Evolutionary conservation across 768 basidiomycete genomes (phyloP), one percentile per base, ranked within the genome.

Genomic region (Panaeolus papilionaceus): DNA sequence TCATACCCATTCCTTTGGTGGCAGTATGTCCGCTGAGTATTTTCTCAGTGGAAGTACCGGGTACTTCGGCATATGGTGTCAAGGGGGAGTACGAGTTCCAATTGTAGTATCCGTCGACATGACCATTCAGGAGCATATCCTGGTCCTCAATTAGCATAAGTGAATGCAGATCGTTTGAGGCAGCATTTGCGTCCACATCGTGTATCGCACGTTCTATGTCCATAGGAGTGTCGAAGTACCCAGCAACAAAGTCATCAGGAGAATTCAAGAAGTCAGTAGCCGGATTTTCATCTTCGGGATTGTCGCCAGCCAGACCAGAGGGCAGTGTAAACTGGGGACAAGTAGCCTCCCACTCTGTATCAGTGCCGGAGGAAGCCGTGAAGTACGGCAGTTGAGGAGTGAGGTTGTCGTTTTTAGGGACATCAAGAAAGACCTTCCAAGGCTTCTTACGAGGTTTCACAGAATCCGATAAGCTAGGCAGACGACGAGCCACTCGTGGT

Each of bases 21-120:
- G 54, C 28, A 12, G 28, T 58, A 1, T 28, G 11, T 58, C 26
- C 54, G 28, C 54, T 58, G 54, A 37, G 54, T 1, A 16, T 18
- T 33, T 58, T 58, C 54, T 58, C 54, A 37, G 14, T 58, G 28
- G 54, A 58, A 33, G 54, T 33, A 16, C 54, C 28, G 28, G 54
- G 54, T 58, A 33, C 33, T 58, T 58, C 54, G 28, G 54, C 28
- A 33, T 58, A 28, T 16, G 54, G 26, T 37, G 28, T 37, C 54
- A 58, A 28, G 3, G 54, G 33, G 14, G 54, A 58, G 28, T 58
- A 58, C 26, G 54, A 16, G 33, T 58, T 18, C 54, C 54, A 58
- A 62, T 83, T 79, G 70, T 90, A 90, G 66, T 86, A 78, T 28
- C 80, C 83, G 64, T 77, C 74, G 39, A 88, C 85, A 72, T 89